A percentile compares a stretch with the other conserved stretches of the same genome.
Conservation (phyloP, 306 rosid genomes). For the Acacia confusa region DNA sequence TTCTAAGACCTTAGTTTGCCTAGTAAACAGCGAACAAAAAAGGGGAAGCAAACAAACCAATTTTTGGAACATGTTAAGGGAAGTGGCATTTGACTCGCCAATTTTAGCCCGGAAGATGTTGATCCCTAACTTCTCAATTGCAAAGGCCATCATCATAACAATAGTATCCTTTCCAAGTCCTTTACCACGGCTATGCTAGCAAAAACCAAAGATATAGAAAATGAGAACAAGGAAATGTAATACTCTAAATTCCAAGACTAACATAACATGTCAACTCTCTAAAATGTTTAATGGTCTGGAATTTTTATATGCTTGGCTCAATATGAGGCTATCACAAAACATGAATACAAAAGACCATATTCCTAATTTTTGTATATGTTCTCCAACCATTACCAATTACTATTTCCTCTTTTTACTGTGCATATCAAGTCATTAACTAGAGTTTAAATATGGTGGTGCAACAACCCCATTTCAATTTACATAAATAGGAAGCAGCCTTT, state of each 20-base stretch:
- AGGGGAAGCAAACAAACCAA: slow-evolving; percentile 52
- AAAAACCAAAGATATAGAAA: slow-evolving; percentile 36
- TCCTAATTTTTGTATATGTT: slow-evolving; percentile 12
- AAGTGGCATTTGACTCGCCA: slow-evolving; percentile 81
- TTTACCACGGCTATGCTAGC: slow-evolving; percentile 83
- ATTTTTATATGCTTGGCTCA: slow-evolving; percentile 17
- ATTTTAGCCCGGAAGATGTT: slow-evolving; percentile 68
- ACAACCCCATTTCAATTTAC: slow-evolving; percentile 2
- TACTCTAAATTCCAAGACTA: slow-evolving; percentile 7
- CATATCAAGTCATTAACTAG: slow-evolving; percentile 12
- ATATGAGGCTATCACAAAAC: slow-evolving; percentile 3
- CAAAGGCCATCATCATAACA: slow-evolving; percentile 83
- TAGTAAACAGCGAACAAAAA: slow-evolving; percentile 5
- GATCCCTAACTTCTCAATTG: slow-evolving; percentile 65
- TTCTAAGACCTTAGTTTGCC: background rate
- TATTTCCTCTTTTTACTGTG: background rate
- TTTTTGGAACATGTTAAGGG: slow-evolving; percentile 71
- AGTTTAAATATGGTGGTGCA: background rate
- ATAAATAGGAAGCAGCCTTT: background rate
- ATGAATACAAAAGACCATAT: background rate
- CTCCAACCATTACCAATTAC: background rate
- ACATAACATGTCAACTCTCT: background rate
- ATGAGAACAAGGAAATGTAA: slow-evolving; percentile 26
- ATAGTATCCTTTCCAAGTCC: slow-evolving; percentile 85
- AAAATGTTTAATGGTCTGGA: slow-evolving; percentile 3